Evolutionary conservation across 129 eudicot genomes (phyloP).

Genomic region (Erigeron canadensis): DNA sequence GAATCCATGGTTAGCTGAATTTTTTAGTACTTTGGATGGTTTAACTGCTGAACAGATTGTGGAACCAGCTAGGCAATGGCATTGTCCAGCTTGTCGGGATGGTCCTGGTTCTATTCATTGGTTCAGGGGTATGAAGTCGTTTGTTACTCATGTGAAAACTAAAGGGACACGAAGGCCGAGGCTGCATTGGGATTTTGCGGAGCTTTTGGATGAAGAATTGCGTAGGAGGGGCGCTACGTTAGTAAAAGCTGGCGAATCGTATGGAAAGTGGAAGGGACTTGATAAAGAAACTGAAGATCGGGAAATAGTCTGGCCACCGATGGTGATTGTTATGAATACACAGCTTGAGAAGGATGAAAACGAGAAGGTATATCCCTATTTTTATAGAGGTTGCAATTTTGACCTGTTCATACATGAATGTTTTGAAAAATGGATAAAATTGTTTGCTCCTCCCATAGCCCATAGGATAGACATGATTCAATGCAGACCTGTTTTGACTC

Average conservation of each 20-base stretch:
- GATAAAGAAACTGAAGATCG: slow-evolving; percentile 38
- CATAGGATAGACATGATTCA: not conserved
- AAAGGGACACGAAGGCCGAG: slow-evolving; percentile 70
- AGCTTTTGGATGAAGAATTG: slow-evolving; percentile 77
- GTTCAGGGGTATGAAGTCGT: slow-evolving; percentile 79
- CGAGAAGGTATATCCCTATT: slow-evolving; percentile 51
- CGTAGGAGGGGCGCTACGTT: slow-evolving; percentile 52
- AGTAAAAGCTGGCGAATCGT: slow-evolving; percentile 59
- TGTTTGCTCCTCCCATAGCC: not conserved
- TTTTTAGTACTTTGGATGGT: slow-evolving; percentile 52
- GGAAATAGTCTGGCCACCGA: slow-evolving; percentile 90
- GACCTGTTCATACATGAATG: too few relatives aligned
- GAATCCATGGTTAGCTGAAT: slow-evolving; percentile 50
- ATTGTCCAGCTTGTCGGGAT: slow-evolving; percentile 87
- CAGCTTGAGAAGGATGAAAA: slow-evolving; percentile 64
- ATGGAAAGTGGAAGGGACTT: slow-evolving; percentile 73
- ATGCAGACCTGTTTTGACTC: not conserved
- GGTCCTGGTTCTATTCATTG: slow-evolving; percentile 94
- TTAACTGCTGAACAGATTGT: slow-evolving; percentile 53
- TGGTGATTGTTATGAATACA: slow-evolving; percentile 83
- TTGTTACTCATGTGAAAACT: slow-evolving; percentile 70
- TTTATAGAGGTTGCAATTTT: not conserved
- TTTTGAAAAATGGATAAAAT: not conserved
- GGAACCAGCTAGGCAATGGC: slow-evolving; percentile 83
- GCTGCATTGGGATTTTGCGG: slow-evolving; percentile 68